Evolutionary conservation across 2,329 filamentous ascomycete species (phyloP), one percentile per base, ranked within the genome.

Genomic region (Botrytis hyacinthi): DNA sequence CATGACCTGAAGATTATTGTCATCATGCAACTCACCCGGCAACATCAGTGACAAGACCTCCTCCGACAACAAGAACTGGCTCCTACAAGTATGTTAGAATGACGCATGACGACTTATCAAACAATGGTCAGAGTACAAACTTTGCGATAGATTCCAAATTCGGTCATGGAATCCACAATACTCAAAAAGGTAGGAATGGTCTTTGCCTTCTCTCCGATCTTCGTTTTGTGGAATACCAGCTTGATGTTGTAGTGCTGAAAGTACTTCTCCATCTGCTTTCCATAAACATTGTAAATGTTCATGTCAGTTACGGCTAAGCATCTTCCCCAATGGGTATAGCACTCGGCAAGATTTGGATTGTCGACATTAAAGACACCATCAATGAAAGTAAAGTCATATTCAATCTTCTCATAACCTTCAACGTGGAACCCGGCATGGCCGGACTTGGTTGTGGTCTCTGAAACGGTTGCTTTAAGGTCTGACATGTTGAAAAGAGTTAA

Each of bases 161-260:
- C 89, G 73, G 85, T 93, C 90, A 93, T 93, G 4, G 90, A 91
- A 80, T 93, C 90, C 71, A 91, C 90, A 77, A 93, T 92, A 77
- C 85, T 88, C 70, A 92, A 81, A 74, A 92, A 85, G 0, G 90
- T 92, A 42, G 92, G 88, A 78, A 93, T 90, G 1, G 88, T 90
- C 86, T 93, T 93, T 60, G 90, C 90, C 82, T 92, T 92, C 81
- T 93, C 91, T 20, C 91, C 91, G 80, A 93, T 92, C 84, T 90
- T 91, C 74, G 90, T 92, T 84, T 91, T 89, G 82, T 93, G 90
- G 66, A 93, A 86, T 77, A 87, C 88, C 71, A 93, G 84, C 35
- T 87, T 83, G 63, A 93, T 84, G 29, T 85, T 84, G 81, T 92
- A 84, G 79, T 92, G 87, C 70, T 89, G 84, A 79, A 93, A 93